A percentile compares a stretch with the other conserved stretches of the same genome.
Evolutionary conservation across 768 basidiomycete species (phyloP).

Genomic region (Stropharia rugosoannulata): DNA sequence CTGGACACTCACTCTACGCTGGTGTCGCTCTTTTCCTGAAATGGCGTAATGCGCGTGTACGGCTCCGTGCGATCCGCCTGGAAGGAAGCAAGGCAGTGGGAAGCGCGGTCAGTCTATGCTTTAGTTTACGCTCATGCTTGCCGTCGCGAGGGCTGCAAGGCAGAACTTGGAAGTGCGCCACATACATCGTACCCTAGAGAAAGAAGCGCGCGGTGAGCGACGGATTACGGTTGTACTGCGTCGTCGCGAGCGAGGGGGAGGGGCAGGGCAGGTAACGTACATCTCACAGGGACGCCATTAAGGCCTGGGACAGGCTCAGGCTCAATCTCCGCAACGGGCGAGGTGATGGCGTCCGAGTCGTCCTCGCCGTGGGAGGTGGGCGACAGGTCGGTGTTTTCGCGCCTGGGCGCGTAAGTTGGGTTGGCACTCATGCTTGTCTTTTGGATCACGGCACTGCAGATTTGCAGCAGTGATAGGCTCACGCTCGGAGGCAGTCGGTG

Average conservation of each 20-base stretch:
- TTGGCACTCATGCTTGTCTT: no score
- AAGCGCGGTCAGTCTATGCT: no score
- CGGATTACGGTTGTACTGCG: no score
- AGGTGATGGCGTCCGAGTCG: conserved; percentile 59
- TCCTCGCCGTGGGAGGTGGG: conserved; percentile 58
- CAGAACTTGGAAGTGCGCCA: conserved; percentile 15
- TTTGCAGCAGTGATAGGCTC: no score
- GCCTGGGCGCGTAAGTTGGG: conserved; percentile 21
- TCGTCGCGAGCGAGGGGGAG: conserved; percentile 5
- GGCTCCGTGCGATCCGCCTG: conserved; percentile 84
- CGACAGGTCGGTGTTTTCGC: conserved; percentile 39
- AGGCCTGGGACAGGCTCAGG: conserved; percentile 76
- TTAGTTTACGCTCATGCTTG: no score
- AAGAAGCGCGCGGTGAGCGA: conserved; percentile 8
- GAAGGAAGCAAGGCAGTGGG: conserved; percentile 2
- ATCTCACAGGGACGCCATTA: conserved; percentile 74
- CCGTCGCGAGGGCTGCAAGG: no score
- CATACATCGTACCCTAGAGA: conserved; percentile 81
- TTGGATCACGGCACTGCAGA: no score
- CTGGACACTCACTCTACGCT: conserved; percentile 61
- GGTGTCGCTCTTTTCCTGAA: conserved; percentile 82
- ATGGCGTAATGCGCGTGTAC: conserved; percentile 80
- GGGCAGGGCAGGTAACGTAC: conserved; percentile 57
- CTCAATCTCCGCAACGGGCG: conserved; percentile 51
- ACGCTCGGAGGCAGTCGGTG: no score